phyloP scores from a whole-genome alignment of 441 rosid genomes.

The California macrophylla region DNA sequence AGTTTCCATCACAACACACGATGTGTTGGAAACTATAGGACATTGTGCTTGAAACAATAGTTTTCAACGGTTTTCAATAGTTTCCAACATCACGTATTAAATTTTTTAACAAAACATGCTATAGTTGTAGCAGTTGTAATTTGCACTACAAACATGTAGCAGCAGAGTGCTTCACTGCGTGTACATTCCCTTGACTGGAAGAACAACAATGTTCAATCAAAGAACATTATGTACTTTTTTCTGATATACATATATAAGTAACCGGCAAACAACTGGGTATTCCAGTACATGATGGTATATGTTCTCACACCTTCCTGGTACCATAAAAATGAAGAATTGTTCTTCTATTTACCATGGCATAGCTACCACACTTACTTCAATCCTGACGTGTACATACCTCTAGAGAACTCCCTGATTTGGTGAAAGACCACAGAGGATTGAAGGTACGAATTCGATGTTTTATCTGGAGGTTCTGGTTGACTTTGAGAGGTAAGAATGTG shows the following conservation, averaged over 20 bases:
- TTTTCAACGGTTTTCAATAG: no score
- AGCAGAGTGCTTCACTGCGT: no score
- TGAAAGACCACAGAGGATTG: neutral
- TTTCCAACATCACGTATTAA: no score
- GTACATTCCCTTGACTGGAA: neutral
- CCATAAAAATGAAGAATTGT: neutral
- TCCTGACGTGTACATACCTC: neutral
- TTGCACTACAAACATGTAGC: no score
- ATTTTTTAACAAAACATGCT: no score
- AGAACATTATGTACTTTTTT: neutral
- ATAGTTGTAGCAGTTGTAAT: no score
- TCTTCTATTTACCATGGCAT: no score
- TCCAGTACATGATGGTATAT: neutral
- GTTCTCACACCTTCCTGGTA: neutral
- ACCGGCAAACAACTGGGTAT: neutral
- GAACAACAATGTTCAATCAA: neutral
- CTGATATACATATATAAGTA: neutral
- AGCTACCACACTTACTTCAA: neutral
- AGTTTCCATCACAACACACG: no score
- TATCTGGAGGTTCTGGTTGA: conserved; percentile 1
- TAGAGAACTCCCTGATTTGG: neutral
- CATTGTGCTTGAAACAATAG: no score
- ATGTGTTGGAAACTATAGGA: no score
- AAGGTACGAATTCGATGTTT: neutral
- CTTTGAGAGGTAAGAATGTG: conserved; percentile 32